These are phyloP conservation scores for Teunomyces tritomae DNA, from an alignment of 805 yeast species.

Conservation along the genomic window DNA sequence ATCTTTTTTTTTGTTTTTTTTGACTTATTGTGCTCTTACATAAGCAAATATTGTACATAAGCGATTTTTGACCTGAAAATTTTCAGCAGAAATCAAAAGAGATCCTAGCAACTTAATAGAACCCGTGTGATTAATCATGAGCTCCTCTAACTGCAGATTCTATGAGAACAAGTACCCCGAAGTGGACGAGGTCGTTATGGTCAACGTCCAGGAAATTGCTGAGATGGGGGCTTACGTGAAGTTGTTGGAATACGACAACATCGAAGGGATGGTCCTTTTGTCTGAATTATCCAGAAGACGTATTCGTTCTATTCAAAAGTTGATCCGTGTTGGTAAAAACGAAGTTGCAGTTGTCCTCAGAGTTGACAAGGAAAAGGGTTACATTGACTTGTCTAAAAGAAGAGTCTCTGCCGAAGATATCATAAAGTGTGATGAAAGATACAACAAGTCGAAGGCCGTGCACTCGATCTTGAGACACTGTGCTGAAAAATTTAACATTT, in stretches of 20 bases:
- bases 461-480: conserved; percentile 98
- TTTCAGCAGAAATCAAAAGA: conserved; percentile 2
- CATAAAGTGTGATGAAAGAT: conserved; percentile 94
- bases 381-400: conserved; percentile 95
- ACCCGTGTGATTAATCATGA: conserved; percentile 43
- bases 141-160: conserved; percentile 89
- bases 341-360: conserved; percentile 97
- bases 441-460: conserved; percentile 94
- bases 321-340: conserved; percentile 96
- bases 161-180: conserved; percentile 98
- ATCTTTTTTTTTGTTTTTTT: too few species aligned
- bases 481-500: conserved; percentile 90
- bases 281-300: conserved; percentile 98
- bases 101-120: background rate
- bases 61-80: conserved; percentile 1
- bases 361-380: conserved; percentile 98
- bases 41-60: background rate
- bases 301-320: conserved; percentile 94
- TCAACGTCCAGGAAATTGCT: conserved; percentile 96
- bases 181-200: conserved; percentile 98
- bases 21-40: background rate
- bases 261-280: conserved; percentile 96
- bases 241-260: conserved; percentile 92
- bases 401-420: conserved; percentile 98
- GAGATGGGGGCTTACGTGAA: conserved; percentile 99